Percentiles rank a stretch among this genome's conserved stretches.
Evolutionary conservation across 345 rosid species (phyloP).

Genomic region (Rhodamnia argentea): DNA sequence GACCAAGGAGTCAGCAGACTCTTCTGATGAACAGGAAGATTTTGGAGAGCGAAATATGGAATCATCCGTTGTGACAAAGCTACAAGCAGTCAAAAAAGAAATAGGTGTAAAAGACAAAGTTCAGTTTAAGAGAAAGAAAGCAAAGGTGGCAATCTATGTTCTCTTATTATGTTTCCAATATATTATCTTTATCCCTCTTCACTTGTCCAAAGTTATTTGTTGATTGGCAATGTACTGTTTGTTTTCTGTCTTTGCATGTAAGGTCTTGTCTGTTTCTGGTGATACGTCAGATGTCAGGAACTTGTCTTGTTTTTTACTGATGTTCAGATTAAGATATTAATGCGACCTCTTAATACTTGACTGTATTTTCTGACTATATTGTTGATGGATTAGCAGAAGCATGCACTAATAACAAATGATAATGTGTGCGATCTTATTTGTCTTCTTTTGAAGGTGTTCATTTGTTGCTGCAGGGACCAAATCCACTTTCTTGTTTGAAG

Average conservation of each 20-base stretch:
- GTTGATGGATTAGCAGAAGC: background rate
- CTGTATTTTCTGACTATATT: background rate
- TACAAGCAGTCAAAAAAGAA: constrained; percentile 15
- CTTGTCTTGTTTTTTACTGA: background rate
- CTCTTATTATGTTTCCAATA: background rate
- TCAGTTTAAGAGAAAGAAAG: constrained; percentile 73
- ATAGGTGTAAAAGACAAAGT: constrained; percentile 44
- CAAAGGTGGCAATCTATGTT: constrained; percentile 36
- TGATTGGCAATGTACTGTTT: background rate
- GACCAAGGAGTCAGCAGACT: constrained; percentile 9
- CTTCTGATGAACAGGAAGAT: constrained; percentile 27
- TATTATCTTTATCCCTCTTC: background rate
- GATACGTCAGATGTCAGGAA: background rate
- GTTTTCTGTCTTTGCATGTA: background rate
- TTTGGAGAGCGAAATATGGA: constrained; percentile 7
- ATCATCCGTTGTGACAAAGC: constrained; percentile 7
- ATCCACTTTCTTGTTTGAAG: constrained; percentile 80
- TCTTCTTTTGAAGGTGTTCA: background rate
- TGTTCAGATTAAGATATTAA: background rate
- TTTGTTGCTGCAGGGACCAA: constrained; percentile 57
- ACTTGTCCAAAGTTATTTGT: background rate
- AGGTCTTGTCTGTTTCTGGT: background rate
- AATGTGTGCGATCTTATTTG: background rate
- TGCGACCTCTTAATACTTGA: background rate
- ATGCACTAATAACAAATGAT: background rate